Conservation (phyloP, 805 yeast species). For the Barnettozyma vustinii region DNA sequence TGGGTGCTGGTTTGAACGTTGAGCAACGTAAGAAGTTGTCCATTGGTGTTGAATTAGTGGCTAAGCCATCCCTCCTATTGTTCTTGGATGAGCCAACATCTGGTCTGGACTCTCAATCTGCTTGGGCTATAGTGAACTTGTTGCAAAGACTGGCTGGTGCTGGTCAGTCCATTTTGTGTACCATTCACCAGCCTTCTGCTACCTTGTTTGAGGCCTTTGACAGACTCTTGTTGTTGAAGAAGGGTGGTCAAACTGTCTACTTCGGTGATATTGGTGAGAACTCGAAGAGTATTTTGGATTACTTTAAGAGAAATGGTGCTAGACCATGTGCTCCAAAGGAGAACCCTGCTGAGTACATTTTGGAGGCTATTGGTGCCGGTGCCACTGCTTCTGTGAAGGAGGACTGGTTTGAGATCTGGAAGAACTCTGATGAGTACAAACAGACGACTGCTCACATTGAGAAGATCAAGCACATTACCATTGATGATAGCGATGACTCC, state of each 20-base stretch:
- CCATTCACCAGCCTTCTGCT: slow-evolving; percentile 65
- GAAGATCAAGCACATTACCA: slow-evolving; percentile 5
- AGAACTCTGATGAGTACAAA: slow-evolving; percentile 32
- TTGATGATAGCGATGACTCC: slow-evolving; percentile 5
- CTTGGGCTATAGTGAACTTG: slow-evolving; percentile 54
- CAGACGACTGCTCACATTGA: slow-evolving; percentile 27
- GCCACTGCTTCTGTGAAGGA: slow-evolving; percentile 50
- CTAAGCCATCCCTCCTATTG: slow-evolving; percentile 50
- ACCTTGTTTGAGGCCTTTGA: slow-evolving; percentile 14
- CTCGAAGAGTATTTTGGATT: slow-evolving; percentile 36
- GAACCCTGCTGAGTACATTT: slow-evolving; percentile 73
- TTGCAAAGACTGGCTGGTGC: slow-evolving; percentile 48
- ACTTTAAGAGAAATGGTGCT: slow-evolving; percentile 57
- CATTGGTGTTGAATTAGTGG: slow-evolving; percentile 58
- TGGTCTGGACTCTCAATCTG: slow-evolving; percentile 59
- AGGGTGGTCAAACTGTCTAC: slow-evolving; percentile 68
- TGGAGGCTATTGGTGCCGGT: slow-evolving; percentile 74
- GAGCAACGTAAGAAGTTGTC: slow-evolving; percentile 58
- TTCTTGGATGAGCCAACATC: slow-evolving; percentile 64
- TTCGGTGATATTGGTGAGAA: slow-evolving; percentile 69
- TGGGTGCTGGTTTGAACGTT: slow-evolving; percentile 59
- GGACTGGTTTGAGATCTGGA: slow-evolving; percentile 65
- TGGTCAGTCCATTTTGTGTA: slow-evolving; percentile 59
- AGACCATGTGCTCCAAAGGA: slow-evolving; percentile 47
- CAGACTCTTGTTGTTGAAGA: slow-evolving; percentile 39